Conservation (phyloP, 225 moss, liverwort and hornwort species). For the Bryum argenteum region DNA sequence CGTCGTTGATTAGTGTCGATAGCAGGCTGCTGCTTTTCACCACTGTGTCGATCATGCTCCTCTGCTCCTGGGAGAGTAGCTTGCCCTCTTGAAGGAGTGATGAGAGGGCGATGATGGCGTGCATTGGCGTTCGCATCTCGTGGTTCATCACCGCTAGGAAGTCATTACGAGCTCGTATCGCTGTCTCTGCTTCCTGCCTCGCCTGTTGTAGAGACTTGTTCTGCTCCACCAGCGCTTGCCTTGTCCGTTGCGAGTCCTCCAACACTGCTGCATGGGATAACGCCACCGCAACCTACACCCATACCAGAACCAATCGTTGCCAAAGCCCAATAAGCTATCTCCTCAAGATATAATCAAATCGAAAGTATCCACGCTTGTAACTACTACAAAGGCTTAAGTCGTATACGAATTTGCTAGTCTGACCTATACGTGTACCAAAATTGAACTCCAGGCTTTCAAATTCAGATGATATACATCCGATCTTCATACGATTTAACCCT, state of each 20-base stretch:
- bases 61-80: slow-evolving; percentile 61
- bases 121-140: slow-evolving; percentile 98
- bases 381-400: not conserved
- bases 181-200: slow-evolving; percentile 83
- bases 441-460: not conserved
- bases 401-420: not conserved
- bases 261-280: slow-evolving; percentile 92
- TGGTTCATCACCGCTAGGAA: slow-evolving; percentile 95
- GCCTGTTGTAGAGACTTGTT: slow-evolving; percentile 82
- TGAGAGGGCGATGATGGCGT: slow-evolving; percentile 88
- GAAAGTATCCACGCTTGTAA: not conserved
- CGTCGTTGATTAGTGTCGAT: slow-evolving; percentile 89
- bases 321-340: too few relatives aligned
- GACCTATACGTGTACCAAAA: not conserved
- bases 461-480: not conserved
- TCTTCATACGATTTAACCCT: not conserved
- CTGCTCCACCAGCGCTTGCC: slow-evolving; percentile 77
- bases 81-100: slow-evolving; percentile 85
- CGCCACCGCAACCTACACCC: slow-evolving; percentile 81
- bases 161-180: slow-evolving; percentile 86
- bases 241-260: slow-evolving; percentile 87
- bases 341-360: too few relatives aligned
- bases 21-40: slow-evolving; percentile 95
- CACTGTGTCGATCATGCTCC: slow-evolving; percentile 88
- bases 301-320: too few relatives aligned